A percentile compares a stretch with the other conserved stretches of the same genome.
Evolutionary conservation across 495 filamentous ascomycete genomes (phyloP).

Genomic region (Symbiotaphrina buchneri): DNA sequence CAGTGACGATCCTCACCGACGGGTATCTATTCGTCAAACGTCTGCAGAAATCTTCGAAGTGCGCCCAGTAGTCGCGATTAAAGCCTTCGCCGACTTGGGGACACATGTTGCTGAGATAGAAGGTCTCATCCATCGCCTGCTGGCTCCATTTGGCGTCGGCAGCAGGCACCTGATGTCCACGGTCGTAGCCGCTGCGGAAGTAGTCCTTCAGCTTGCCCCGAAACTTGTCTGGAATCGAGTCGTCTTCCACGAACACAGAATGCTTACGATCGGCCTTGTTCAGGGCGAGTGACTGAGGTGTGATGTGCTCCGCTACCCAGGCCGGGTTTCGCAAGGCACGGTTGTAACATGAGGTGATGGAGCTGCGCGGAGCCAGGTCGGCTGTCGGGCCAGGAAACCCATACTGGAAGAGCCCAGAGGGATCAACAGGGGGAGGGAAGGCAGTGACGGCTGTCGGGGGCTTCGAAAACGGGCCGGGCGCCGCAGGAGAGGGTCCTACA

Average conservation of each 20-base stretch:
- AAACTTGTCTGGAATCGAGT: slow-evolving; percentile 58
- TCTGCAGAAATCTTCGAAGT: slow-evolving; percentile 93
- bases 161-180: slow-evolving; percentile 70
- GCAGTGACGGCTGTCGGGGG: slow-evolving; percentile 14
- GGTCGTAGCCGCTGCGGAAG: slow-evolving; percentile 62
- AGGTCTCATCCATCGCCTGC: slow-evolving; percentile 81
- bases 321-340: slow-evolving; percentile 76
- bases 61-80: slow-evolving; percentile 97
- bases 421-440: slow-evolving; percentile 41
- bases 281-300: slow-evolving; percentile 52
- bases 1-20: slow-evolving; percentile 75
- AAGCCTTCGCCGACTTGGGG: slow-evolving; percentile 95
- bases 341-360: slow-evolving; percentile 72
- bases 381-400: slow-evolving; percentile 83
- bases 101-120: slow-evolving; percentile 86
- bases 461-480: slow-evolving; percentile 12
- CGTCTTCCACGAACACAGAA: slow-evolving; percentile 66
- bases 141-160: slow-evolving; percentile 95
- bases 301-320: slow-evolving; percentile 98
- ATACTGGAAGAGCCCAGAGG: slow-evolving; percentile 81
- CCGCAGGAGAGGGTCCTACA: slow-evolving; percentile 10
- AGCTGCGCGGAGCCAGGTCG: slow-evolving; percentile 52
- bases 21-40: slow-evolving; percentile 63
- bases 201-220: slow-evolving; percentile 83
- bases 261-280: slow-evolving; percentile 68